Percentiles rank a stretch among this genome's conserved stretches.
Evolutionary conservation across 2,329 filamentous ascomycete species (phyloP).

Genomic region (Pseudogymnoascus destructans): DNA sequence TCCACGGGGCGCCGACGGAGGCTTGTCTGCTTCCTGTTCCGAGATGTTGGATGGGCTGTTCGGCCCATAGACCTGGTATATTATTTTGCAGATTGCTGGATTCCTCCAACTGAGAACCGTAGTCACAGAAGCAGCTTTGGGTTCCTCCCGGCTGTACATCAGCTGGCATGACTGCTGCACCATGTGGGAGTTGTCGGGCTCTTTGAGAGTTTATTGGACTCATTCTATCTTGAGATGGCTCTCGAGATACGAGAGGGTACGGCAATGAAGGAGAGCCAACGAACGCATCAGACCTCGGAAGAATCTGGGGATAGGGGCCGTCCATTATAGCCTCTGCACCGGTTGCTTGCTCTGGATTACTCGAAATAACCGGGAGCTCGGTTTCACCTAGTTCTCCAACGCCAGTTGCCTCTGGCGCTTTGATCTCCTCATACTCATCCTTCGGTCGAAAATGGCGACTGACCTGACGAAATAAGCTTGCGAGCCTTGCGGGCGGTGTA

Average conservation of each 20-base stretch:
- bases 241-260: not conserved
- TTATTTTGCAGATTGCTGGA: not conserved
- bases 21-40: not conserved
- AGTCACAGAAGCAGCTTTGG: not conserved
- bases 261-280: not conserved
- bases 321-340: not conserved
- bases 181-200: not conserved
- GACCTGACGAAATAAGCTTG: slow-evolving; percentile 24
- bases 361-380: not conserved
- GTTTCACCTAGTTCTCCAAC: not conserved
- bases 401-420: not conserved
- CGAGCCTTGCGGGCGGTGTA: slow-evolving; percentile 20
- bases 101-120: not conserved
- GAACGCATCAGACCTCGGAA: not conserved
- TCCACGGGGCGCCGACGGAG: not conserved
- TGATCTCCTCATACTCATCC: not conserved
- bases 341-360: not conserved
- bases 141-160: not conserved
- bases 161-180: not conserved
- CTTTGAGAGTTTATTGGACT: not conserved
- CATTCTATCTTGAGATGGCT: not conserved
- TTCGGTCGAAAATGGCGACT: slow-evolving; percentile 2
- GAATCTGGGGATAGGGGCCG: not conserved
- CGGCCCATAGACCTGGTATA: not conserved
- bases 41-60: not conserved